These are phyloP conservation scores for Breynia disticha DNA, from an alignment of 441 rosid genomes.

Conservation along the genomic window DNA sequence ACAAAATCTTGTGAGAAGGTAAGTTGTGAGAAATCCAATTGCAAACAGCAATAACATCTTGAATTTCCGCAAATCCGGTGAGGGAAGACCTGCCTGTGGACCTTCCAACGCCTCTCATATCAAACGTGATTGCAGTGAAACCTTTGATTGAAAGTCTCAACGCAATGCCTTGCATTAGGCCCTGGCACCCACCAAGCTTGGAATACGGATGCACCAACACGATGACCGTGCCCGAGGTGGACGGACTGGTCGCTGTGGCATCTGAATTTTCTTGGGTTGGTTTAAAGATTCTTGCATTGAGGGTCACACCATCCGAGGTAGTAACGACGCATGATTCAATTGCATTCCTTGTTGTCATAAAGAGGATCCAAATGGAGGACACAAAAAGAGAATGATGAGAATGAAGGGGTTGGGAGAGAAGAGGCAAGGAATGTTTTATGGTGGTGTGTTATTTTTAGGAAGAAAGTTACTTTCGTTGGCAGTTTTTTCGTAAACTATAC, in stretches of 20 bases:
- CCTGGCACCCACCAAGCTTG: slow-evolving; percentile 68
- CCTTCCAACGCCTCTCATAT: slow-evolving; percentile 80
- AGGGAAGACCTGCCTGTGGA: slow-evolving; percentile 73
- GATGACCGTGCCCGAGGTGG: slow-evolving; percentile 22
- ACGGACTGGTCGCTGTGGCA: background rate
- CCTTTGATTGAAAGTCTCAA: slow-evolving; percentile 46
- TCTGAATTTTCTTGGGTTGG: slow-evolving; percentile 8
- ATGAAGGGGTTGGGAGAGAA: background rate
- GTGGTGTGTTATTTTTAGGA: slow-evolving; percentile 1
- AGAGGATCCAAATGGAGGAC: background rate
- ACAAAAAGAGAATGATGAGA: background rate
- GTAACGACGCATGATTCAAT: slow-evolving; percentile 14
- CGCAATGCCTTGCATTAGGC: slow-evolving; percentile 60
- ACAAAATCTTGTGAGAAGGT: slow-evolving; percentile 37
- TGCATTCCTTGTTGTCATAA: slow-evolving; percentile 7
- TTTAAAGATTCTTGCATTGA: slow-evolving; percentile 17
- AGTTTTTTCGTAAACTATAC: background rate
- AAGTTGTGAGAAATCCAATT: slow-evolving; percentile 46
- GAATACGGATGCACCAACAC: slow-evolving; percentile 84
- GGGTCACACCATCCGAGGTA: slow-evolving; percentile 15
- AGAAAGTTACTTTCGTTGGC: background rate
- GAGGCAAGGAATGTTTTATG: background rate
- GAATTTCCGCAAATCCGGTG: slow-evolving; percentile 68
- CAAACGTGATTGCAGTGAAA: slow-evolving; percentile 56
- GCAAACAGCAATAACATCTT: slow-evolving; percentile 67